Conservation (phyloP, 768 basidiomycete species). For the Boletus rubescentipes region DNA sequence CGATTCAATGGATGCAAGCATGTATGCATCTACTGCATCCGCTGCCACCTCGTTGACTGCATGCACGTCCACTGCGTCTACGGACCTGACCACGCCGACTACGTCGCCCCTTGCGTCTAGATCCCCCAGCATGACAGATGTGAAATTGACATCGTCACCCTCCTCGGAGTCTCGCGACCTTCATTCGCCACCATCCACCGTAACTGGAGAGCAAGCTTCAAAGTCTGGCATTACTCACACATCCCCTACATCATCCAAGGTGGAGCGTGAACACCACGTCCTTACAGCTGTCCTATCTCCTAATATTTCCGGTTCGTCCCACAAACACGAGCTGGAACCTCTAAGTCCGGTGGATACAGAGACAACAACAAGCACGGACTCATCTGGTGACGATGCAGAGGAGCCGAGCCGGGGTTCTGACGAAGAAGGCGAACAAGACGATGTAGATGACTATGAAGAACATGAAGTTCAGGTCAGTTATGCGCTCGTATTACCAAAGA, state of each 20-base stretch:
- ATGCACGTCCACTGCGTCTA: constrained; percentile 21
- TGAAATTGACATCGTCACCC: constrained; percentile 12
- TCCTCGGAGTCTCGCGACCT: background rate
- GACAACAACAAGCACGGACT: constrained; percentile 4
- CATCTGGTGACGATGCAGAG: constrained; percentile 13
- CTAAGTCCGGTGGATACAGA: constrained; percentile 13
- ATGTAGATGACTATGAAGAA: constrained; percentile 20
- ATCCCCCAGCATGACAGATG: constrained; percentile 19
- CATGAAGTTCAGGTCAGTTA: constrained; percentile 21
- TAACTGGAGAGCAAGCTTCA: background rate
- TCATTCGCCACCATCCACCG: background rate
- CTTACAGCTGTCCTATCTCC: constrained; percentile 28
- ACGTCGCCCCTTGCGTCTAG: constrained; percentile 23
- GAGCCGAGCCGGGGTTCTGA: constrained; percentile 6
- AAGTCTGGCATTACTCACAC: background rate
- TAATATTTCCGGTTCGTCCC: constrained; percentile 1
- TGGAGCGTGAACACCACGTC: constrained; percentile 23
- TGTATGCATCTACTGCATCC: constrained; percentile 24
- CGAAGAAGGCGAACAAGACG: constrained; percentile 15
- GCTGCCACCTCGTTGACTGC: constrained; percentile 24
- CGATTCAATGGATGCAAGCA: constrained; percentile 24
- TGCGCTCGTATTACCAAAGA: background rate
- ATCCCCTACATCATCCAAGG: background rate
- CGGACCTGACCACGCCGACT: constrained; percentile 15
- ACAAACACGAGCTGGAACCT: constrained; percentile 8